A percentile compares a stretch with the other conserved stretches of the same genome.
Evolutionary conservation across 192 early-diverging fungal genomes (phyloP).

Genomic region (Podila epigama): DNA sequence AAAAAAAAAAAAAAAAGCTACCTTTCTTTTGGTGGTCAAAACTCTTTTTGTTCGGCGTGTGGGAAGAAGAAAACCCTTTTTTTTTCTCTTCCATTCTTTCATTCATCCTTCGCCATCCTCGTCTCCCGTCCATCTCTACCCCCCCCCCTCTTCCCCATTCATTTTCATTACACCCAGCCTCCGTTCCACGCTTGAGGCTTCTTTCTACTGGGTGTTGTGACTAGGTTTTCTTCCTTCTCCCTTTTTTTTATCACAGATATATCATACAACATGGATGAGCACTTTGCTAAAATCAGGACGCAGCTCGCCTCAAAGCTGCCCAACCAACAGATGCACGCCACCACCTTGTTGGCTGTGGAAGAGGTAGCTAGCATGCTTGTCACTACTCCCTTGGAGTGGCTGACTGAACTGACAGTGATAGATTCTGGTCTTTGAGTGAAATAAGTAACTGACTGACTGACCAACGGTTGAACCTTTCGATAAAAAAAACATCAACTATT

Average conservation of each 20-base stretch:
- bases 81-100: not conserved
- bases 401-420: no score
- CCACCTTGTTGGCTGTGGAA: slow-evolving; percentile 75
- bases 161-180: no score
- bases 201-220: no score
- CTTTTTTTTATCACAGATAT: not conserved
- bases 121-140: not conserved
- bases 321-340: slow-evolving; percentile 85
- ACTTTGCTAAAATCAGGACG: slow-evolving; percentile 67
- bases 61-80: not conserved
- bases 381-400: no score
- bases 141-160: not conserved
- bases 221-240: not conserved
- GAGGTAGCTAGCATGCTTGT: slow-evolving; percentile 50
- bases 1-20: not conserved
- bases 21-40: not conserved
- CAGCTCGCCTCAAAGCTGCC: slow-evolving; percentile 80
- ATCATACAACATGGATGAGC: slow-evolving; percentile 54
- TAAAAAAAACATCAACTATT: not conserved
- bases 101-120: not conserved
- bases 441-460: not conserved
- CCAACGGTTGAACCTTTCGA: no score
- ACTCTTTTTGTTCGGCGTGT: slow-evolving; percentile 2
- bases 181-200: no score
- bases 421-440: not conserved